These are phyloP conservation scores for Hepatocystis sp. DNA, from an alignment of 169 alveolate genomes.

Conservation along the genomic window DNA sequence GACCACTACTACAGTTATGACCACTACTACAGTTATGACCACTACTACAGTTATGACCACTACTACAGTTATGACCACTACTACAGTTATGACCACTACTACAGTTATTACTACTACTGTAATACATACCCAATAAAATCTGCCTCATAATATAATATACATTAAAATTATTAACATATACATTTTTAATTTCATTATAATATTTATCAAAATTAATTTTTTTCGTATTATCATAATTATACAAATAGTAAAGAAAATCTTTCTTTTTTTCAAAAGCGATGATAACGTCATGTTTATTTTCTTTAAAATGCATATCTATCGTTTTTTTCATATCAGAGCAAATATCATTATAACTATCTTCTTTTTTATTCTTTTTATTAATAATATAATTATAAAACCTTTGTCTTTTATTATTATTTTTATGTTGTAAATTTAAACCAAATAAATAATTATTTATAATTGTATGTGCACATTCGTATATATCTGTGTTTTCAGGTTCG, in stretches of 20 bases:
- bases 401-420: slow-evolving; percentile 24
- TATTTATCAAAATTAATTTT: slow-evolving; percentile 23
- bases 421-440: slow-evolving; percentile 49
- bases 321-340: slow-evolving; percentile 44
- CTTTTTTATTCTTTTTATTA: slow-evolving; percentile 1
- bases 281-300: slow-evolving; percentile 27
- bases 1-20: no score
- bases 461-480: slow-evolving; percentile 15
- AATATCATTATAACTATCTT: not conserved
- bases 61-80: no score
- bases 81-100: no score
- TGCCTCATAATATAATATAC: slow-evolving; percentile 33
- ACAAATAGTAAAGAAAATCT: slow-evolving; percentile 50
- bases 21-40: no score
- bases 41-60: no score
- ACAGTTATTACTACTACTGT: slow-evolving; percentile 13
- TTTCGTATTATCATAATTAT: slow-evolving; percentile 7
- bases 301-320: not conserved
- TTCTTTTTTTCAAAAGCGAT: slow-evolving; percentile 65
- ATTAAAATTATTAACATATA: slow-evolving; percentile 44
- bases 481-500: not conserved
- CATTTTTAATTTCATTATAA: slow-evolving; percentile 9
- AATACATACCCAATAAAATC: slow-evolving; percentile 12
- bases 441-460: slow-evolving; percentile 36
- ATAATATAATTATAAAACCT: slow-evolving; percentile 41